A percentile compares a stretch with the other conserved stretches of the same genome.
Conservation (phyloP, 2,329 filamentous ascomycete species). For the Verticillium zaregamsianum region DNA sequence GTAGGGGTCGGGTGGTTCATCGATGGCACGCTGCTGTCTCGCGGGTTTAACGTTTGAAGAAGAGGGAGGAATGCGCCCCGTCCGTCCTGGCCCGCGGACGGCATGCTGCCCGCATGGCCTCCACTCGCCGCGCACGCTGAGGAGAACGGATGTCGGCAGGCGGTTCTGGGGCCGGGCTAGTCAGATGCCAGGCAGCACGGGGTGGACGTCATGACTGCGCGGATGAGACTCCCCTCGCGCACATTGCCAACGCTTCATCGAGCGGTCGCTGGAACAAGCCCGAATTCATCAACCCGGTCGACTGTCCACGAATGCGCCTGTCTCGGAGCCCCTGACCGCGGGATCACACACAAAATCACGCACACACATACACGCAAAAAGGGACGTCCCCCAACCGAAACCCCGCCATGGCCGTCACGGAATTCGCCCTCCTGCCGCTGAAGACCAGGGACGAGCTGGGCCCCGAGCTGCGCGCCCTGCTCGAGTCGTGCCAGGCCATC, state of each 20-base stretch:
- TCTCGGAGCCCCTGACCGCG: not conserved
- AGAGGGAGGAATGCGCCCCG: not conserved
- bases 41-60: not conserved
- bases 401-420: conserved; percentile 30
- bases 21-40: not conserved
- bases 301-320: not conserved
- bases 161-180: no score
- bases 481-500: conserved; percentile 25
- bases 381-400: not conserved
- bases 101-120: not conserved
- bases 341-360: not conserved
- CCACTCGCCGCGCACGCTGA: not conserved
- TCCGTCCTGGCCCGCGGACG: not conserved
- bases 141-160: not conserved
- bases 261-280: not conserved
- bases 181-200: no score
- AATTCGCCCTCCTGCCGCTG: conserved; percentile 32
- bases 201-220: not conserved
- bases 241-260: not conserved
- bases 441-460: conserved; percentile 21
- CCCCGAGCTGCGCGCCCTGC: conserved; percentile 24
- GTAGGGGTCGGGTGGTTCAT: no score
- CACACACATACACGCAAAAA: not conserved
- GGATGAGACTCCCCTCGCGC: not conserved
- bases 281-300: no score